Percentiles rank a stretch among this genome's conserved stretches.
These are phyloP conservation scores for Adansonia madagascariensis DNA, from an alignment of 441 rosid genomes.

Conservation along the genomic window DNA sequence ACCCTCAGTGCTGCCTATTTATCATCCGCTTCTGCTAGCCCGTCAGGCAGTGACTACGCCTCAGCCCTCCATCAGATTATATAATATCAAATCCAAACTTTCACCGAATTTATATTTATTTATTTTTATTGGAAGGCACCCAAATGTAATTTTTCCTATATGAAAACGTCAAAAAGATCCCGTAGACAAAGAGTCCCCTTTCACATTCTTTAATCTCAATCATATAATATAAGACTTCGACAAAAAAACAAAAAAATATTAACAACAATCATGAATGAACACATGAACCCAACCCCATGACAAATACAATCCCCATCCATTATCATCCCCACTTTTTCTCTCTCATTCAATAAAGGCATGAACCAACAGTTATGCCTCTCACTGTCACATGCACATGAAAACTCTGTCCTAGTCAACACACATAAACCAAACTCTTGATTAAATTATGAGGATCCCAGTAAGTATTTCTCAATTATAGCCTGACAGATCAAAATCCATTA, in stretches of 20 bases:
- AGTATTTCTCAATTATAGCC: background rate
- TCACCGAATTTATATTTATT: too few species aligned
- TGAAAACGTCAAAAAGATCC: background rate
- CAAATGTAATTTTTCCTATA: too few species aligned
- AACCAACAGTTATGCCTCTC: background rate
- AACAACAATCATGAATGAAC: background rate
- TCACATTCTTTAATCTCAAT: background rate
- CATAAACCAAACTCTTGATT: background rate
- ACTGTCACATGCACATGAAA: slow-evolving; percentile 7
- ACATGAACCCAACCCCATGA: background rate
- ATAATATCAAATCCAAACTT: too few species aligned
- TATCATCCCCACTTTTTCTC: background rate
- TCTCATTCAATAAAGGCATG: background rate
- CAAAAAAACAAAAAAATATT: background rate
- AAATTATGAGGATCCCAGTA: slow-evolving; percentile 12
- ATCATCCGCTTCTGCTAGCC: too few species aligned
- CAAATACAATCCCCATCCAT: background rate
- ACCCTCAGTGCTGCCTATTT: too few species aligned
- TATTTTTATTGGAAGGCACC: too few species aligned
- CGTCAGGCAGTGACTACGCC: too few species aligned
- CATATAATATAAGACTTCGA: background rate
- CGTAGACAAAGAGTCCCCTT: background rate
- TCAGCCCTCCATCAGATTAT: too few species aligned
- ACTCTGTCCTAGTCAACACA: background rate
- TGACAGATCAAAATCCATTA: slow-evolving; percentile 23